Conservation (phyloP, 495 filamentous ascomycete species). For the Podospora pseudoanserina region DNA sequence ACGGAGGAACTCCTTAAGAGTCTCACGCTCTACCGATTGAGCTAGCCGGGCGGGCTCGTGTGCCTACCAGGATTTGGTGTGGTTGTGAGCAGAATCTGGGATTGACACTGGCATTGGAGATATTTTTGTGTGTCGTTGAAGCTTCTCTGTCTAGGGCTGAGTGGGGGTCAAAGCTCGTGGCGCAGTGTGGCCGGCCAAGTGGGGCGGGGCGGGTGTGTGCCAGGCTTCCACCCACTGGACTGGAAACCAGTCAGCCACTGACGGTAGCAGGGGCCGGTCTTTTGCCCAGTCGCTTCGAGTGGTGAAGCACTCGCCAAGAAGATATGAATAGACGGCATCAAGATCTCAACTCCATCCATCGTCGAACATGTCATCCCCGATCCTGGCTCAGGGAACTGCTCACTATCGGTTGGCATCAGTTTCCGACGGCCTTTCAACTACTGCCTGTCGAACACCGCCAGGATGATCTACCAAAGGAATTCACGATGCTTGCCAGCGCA, state of each 20-base stretch:
- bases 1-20: conserved; percentile 54
- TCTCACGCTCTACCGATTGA: conserved; percentile 84
- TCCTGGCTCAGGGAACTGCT: background rate
- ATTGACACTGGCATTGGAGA: too few species aligned
- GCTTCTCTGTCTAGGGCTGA: background rate
- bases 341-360: background rate
- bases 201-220: background rate
- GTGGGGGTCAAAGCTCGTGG: background rate
- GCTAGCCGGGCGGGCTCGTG: conserved; percentile 51
- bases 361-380: background rate
- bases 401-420: background rate
- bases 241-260: background rate
- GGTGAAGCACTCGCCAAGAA: background rate
- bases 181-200: background rate
- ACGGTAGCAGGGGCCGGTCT: background rate
- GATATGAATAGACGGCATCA: background rate
- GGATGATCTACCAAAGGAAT: background rate
- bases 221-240: background rate
- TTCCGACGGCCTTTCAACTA: background rate
- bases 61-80: background rate
- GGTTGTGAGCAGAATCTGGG: too few species aligned
- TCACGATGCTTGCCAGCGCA: background rate
- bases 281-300: background rate
- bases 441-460: background rate
- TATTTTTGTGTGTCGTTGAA: background rate